These are phyloP conservation scores for Lentinus polychrous DNA, from an alignment of 1,284 basidiomycete genomes.

Conservation along the genomic window DNA sequence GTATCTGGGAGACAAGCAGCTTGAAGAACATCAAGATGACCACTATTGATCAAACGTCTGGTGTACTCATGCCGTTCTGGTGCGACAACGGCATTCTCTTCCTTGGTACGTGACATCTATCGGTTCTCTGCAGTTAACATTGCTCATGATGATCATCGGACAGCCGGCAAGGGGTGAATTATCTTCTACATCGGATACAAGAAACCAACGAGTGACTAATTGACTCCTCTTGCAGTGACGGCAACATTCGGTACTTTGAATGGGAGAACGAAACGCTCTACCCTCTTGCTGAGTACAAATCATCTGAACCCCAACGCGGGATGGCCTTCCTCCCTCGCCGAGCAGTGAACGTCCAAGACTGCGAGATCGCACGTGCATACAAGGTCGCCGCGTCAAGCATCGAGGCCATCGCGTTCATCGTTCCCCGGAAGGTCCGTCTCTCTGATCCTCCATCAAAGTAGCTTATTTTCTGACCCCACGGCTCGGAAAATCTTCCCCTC, in stretches of 20 bases:
- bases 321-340: conserved; percentile 95
- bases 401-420: conserved; percentile 90
- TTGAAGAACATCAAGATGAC: conserved; percentile 72
- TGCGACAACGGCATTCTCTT: conserved; percentile 92
- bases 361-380: conserved; percentile 94
- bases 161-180: conserved; percentile 81
- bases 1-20: conserved; percentile 78
- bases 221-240: conserved; percentile 52
- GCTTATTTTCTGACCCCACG: background rate
- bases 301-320: conserved; percentile 88
- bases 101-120: conserved; percentile 49
- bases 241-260: conserved; percentile 94
- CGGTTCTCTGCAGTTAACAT: background rate
- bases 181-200: too few relatives aligned
- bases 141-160: background rate
- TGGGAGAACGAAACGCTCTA: conserved; percentile 84
- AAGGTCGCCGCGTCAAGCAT: conserved; percentile 76
- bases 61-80: conserved; percentile 98
- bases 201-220: too few relatives aligned
- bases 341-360: conserved; percentile 81
- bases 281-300: conserved; percentile 84
- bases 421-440: conserved; percentile 72
- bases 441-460: too few relatives aligned
- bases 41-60: conserved; percentile 81
- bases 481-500: background rate